phyloP scores from a whole-genome alignment of 768 basidiomycete species.

The Hydnum rufescens region DNA sequence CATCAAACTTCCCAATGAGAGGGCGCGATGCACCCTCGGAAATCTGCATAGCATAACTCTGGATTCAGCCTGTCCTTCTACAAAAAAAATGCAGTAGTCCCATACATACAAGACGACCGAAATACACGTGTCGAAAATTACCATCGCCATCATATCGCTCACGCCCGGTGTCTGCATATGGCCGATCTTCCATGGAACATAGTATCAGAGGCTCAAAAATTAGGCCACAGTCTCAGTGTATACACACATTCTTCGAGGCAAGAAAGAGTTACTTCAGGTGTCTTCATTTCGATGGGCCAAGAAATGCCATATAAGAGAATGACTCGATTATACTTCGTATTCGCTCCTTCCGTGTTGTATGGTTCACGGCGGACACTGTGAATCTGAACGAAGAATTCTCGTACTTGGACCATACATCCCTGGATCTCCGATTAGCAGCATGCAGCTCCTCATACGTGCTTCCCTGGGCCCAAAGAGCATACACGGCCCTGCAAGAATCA shows the following conservation, averaged over 20 bases:
- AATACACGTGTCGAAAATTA: conserved; percentile 50
- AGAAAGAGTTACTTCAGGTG: conserved; percentile 49
- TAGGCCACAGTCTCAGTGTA: conserved; percentile 4
- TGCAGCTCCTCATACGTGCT: conserved; percentile 53
- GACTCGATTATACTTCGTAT: conserved; percentile 51
- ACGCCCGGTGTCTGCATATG: conserved; percentile 5
- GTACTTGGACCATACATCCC: conserved; percentile 36
- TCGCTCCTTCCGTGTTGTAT: conserved; percentile 44
- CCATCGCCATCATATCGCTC: conserved; percentile 32
- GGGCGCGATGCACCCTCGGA: conserved; percentile 46
- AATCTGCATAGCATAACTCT: conserved; percentile 21
- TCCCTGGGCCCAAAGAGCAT: conserved; percentile 59
- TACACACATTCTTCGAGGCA: conserved; percentile 75
- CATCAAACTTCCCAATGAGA: conserved; percentile 51
- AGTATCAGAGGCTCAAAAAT: conserved; percentile 12
- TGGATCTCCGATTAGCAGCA: conserved; percentile 20
- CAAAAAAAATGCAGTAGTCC: background rate
- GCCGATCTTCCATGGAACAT: conserved; percentile 3
- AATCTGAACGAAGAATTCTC: conserved; percentile 62
- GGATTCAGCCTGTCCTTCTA: background rate
- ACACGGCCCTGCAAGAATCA: conserved; percentile 36
- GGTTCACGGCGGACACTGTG: conserved; percentile 51
- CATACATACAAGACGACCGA: conserved; percentile 63
- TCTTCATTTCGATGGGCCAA: conserved; percentile 65
- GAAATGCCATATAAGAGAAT: conserved; percentile 71